Evolutionary conservation across 2,329 filamentous ascomycete genomes (phyloP), one percentile per base, ranked within the genome.

Genomic region (Alternaria incomplexa): DNA sequence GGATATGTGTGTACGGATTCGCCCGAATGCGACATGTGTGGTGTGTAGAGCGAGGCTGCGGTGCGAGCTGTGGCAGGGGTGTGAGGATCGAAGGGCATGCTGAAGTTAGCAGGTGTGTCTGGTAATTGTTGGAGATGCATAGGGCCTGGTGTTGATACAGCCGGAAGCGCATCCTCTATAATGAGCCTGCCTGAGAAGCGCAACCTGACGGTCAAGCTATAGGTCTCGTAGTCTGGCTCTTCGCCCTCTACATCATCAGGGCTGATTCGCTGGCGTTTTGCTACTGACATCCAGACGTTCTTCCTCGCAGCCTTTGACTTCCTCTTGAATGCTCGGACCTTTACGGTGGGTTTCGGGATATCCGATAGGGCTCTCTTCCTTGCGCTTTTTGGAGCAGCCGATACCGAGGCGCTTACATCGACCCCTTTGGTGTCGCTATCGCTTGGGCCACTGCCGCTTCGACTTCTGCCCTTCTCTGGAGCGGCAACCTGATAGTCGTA

Each of bases 141-240:
- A 8, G 9, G 8, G 25, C 17, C 43, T 47, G 48, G n/a, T 50
- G 28, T 32, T 9, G 28, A 22, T 15, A 22, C 15, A 56, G 12
- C 11, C 44, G 53, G n/a, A 45, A 43, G 25, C 53, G 56, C 26
- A 56, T 26, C 25, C 11, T 60, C 46, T 26, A 59, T 48, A 20
- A 54, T 58, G 22, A 66, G 56, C 23, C 32, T 54, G 13, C 59
- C 43, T 4, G 68, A 63, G 45, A 70, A 70, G 15, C 56, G 57
- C 9, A 72, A 40, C 22, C 55, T 55, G 12, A 69, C 62, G 13
- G 60, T 45, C 15, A 70, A 45, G 23, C 58, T 59, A 5, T 43
- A 62, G 3, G 40, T 13, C 13, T 59, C n/a, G 30, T 64, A 67
- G 20, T 10, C n/a, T 11, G 25, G 3, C 6, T 62, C 36, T 23